These are phyloP conservation scores for Rhizopogon vesiculosus DNA, from an alignment of 768 basidiomycete genomes.

Conservation along the genomic window DNA sequence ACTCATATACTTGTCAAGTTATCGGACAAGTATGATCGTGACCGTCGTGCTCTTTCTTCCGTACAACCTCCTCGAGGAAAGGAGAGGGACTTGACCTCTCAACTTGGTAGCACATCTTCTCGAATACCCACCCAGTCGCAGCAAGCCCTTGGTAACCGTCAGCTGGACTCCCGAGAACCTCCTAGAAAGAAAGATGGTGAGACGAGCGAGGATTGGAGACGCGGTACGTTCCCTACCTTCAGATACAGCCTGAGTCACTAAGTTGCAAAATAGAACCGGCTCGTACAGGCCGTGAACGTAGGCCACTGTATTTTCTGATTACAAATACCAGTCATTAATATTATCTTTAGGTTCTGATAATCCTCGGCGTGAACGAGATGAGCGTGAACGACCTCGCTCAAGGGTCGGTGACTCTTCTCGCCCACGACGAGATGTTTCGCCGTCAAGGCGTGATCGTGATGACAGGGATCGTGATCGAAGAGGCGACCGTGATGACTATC, in stretches of 20 bases:
- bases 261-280: slow-evolving; percentile 41
- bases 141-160: slow-evolving; percentile 38
- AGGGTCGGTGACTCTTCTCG: slow-evolving; percentile 60
- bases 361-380: slow-evolving; percentile 51
- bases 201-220: slow-evolving; percentile 78
- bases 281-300: slow-evolving; percentile 58
- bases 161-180: slow-evolving; percentile 55
- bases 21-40: slow-evolving; percentile 85
- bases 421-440: slow-evolving; percentile 53
- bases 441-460: slow-evolving; percentile 43
- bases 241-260: slow-evolving; percentile 7
- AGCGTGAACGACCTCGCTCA: slow-evolving; percentile 65
- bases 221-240: slow-evolving; percentile 47
- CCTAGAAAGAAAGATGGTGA: slow-evolving; percentile 69
- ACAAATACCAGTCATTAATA: slow-evolving; percentile 2
- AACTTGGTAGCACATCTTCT: slow-evolving; percentile 42
- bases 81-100: slow-evolving; percentile 64
- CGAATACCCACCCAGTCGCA: slow-evolving; percentile 33
- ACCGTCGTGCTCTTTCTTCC: slow-evolving; percentile 57
- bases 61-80: slow-evolving; percentile 48
- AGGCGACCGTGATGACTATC: slow-evolving; percentile 27
- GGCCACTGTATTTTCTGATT: slow-evolving; percentile 15
- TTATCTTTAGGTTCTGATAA: slow-evolving; percentile 43
- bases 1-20: slow-evolving; percentile 39
- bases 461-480: slow-evolving; percentile 30